Percentiles rank a stretch among this genome's conserved stretches.
These are phyloP conservation scores for Populus nigra DNA, from an alignment of 345 rosid genomes.

Conservation along the genomic window DNA sequence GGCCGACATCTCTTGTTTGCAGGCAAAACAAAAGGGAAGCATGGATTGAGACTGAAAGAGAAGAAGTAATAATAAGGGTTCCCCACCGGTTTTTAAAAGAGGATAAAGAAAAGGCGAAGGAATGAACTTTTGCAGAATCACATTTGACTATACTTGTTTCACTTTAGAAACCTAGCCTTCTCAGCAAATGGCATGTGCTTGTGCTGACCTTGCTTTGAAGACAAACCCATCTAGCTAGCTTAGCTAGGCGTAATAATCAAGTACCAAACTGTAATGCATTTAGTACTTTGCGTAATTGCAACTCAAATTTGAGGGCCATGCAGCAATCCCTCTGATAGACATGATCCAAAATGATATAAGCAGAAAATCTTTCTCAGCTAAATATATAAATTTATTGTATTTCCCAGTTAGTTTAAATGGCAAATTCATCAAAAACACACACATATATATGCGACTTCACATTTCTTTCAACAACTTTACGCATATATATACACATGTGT, in stretches of 20 bases:
- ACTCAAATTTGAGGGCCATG: background rate
- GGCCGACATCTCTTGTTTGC: conserved; percentile 46
- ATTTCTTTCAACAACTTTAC: background rate
- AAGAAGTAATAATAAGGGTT: background rate
- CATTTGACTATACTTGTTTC: conserved; percentile 25
- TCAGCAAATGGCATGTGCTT: conserved; percentile 35
- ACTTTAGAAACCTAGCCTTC: conserved; percentile 34
- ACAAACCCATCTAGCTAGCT: background rate
- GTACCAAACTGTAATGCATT: background rate
- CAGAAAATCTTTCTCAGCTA: background rate
- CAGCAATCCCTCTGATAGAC: background rate
- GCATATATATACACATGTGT: background rate
- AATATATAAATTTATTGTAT: background rate
- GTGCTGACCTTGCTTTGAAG: conserved; percentile 7
- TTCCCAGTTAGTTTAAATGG: background rate
- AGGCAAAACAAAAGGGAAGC: conserved; percentile 28
- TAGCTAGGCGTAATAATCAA: background rate
- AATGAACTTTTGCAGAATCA: conserved; percentile 33
- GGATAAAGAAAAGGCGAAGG: conserved; percentile 30
- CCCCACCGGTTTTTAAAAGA: conserved; percentile 26
- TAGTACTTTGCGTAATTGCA: background rate
- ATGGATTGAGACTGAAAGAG: conserved; percentile 30
- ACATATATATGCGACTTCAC: too few species aligned
- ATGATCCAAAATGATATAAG: background rate
- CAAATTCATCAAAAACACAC: too few species aligned